Evolutionary conservation across 2,329 filamentous ascomycete species (phyloP).

Genomic region (Pseudogymnoascus sp.): DNA sequence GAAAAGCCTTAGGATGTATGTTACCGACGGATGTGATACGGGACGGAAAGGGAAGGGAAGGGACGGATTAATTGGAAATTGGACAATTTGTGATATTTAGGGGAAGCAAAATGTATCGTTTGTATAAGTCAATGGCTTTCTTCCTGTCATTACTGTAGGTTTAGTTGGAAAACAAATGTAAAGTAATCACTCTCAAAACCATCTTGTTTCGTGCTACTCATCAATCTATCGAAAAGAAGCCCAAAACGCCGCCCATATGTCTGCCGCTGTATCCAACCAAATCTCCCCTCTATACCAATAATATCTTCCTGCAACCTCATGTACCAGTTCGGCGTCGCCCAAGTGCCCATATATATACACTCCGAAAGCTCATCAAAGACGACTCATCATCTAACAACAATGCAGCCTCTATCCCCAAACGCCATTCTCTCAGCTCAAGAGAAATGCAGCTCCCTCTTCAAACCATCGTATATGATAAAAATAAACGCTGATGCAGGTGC

Average conservation of each 20-base stretch:
- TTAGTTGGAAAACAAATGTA: neutral
- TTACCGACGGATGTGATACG: slow-evolving; percentile 18
- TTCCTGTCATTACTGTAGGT: neutral
- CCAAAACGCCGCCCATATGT: neutral
- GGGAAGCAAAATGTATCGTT: neutral
- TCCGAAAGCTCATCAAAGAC: neutral
- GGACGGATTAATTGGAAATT: slow-evolving; percentile 14
- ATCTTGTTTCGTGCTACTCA: neutral
- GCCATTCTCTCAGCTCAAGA: slow-evolving; percentile 24
- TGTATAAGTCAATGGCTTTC: neutral
- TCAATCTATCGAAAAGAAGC: neutral
- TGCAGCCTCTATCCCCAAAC: slow-evolving; percentile 8
- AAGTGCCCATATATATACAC: neutral
- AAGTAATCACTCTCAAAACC: neutral
- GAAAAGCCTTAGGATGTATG: slow-evolving; percentile 23
- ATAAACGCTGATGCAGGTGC: slow-evolving; percentile 97
- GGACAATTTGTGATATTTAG: neutral
- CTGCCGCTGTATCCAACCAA: neutral
- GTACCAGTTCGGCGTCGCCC: neutral
- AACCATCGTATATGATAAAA: slow-evolving; percentile 86
- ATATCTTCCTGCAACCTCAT: neutral
- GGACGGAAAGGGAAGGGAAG: slow-evolving; percentile 18
- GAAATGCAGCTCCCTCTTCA: slow-evolving; percentile 63
- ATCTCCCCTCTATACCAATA: neutral
- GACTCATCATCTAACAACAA: neutral